Evolutionary conservation across 768 basidiomycete species (phyloP), one percentile per base, ranked within the genome.

Genomic region (Pleurotus citrinopileatus): DNA sequence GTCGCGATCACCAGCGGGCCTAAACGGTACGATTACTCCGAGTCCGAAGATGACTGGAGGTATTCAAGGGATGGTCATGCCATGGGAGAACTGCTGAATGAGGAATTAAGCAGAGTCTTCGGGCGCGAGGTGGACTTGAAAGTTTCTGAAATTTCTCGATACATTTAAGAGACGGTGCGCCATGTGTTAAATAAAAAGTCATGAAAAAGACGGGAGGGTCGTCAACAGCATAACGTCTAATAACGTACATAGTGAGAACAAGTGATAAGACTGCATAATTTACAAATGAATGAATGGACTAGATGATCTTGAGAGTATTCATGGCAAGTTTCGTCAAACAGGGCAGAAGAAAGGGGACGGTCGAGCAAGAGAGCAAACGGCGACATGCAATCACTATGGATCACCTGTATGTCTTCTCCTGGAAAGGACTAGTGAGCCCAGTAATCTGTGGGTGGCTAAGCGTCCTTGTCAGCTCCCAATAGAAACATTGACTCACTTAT

Each of bases 11-110:
- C 19, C 62, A 96, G 94, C 62, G 94, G 94, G 8, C 94, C 94
- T 15, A 95, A 95, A 71, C 84, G 94, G 25, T 97, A 92, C 62
- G 92, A 95, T 69, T 94, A 87, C 58, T 74, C 77, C 26, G 69
- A 73, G 53, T 66, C 66, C 25, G 66, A 70, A 27, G 77, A 80
- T 48, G 73, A 78, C 52, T 97, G 94, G 94, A 70, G 89, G 26
- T 94, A 95, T 65, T 67, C 74, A 4, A 80, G 94, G 42, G 88
- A 92, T 52, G 81, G 79, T 19, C 70, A 70, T 36, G 73, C 79
- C 2, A 67, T 96, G 60, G 77, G 80, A 6, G 69, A 73, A 6
- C 70, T 94, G 44, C 71, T 96, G 34, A 83, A 87, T 46, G 69
- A 75, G 32, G 94, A 97, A 63, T 76, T 97, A 27, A 69, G 66